These are phyloP conservation scores for Oidium heveae DNA, from an alignment of 2,329 filamentous ascomycete genomes.

Conservation along the genomic window DNA sequence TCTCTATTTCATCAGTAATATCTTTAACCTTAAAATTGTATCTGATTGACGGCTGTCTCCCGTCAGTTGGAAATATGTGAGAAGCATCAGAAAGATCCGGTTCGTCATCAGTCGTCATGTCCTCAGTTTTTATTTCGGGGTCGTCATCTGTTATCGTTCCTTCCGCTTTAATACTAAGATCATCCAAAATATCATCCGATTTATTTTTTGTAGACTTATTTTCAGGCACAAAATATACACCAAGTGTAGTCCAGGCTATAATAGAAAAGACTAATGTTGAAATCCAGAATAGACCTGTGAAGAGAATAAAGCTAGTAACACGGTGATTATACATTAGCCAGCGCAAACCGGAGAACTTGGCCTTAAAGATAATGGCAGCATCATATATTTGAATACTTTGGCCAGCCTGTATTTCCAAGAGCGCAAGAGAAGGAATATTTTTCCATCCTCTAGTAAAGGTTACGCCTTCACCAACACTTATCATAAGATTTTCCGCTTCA, in stretches of 20 bases:
- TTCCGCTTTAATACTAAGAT: slow-evolving; percentile 5
- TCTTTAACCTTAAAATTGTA: slow-evolving; percentile 14
- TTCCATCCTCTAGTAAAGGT: slow-evolving; percentile 25
- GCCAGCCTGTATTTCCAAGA: slow-evolving; percentile 20
- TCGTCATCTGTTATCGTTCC: slow-evolving; percentile 3
- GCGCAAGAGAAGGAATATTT: slow-evolving; percentile 23
- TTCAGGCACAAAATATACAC: slow-evolving; percentile 2
- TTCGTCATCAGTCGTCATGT: slow-evolving; percentile 9
- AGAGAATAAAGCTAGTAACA: slow-evolving; percentile 38
- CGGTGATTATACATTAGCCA: slow-evolving; percentile 78
- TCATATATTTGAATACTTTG: slow-evolving; percentile 53
- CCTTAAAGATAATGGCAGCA: slow-evolving; percentile 41
- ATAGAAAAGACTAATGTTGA: slow-evolving; percentile 44
- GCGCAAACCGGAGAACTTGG: slow-evolving; percentile 48
- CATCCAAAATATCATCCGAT: slow-evolving; percentile 3
- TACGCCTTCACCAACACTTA: slow-evolving; percentile 51
- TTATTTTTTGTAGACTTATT: neutral
- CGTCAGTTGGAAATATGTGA: slow-evolving; percentile 20
- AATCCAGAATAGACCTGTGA: slow-evolving; percentile 51
- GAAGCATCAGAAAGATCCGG: slow-evolving; percentile 18
- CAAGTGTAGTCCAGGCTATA: slow-evolving; percentile 33
- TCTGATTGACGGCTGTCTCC: slow-evolving; percentile 18
- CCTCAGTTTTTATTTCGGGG: slow-evolving; percentile 8
- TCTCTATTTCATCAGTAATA: slow-evolving; percentile 10
- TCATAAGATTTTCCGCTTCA: slow-evolving; percentile 35